These are phyloP conservation scores for Didymella segeticola DNA, from an alignment of 2,329 filamentous ascomycete species.

Conservation along the genomic window DNA sequence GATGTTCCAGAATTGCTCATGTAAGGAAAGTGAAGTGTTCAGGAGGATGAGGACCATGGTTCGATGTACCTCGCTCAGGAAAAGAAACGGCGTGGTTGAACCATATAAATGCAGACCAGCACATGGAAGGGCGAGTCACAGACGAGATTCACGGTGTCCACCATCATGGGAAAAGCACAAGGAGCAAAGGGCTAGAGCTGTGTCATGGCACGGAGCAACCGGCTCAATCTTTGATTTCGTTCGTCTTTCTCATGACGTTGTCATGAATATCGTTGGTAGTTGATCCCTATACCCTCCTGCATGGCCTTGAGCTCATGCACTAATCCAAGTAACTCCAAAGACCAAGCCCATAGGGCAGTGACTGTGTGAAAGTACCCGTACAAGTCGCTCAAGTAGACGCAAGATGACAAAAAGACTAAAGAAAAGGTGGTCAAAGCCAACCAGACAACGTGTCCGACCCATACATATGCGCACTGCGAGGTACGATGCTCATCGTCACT, in stretches of 20 bases:
- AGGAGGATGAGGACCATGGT: too few relatives aligned
- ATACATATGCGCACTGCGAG: background rate
- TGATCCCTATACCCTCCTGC: background rate
- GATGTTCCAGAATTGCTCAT: too few relatives aligned
- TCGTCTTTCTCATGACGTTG: conserved; percentile 11
- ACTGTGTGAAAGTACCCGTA: conserved; percentile 22
- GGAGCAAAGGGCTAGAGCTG: background rate
- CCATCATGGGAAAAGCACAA: too few relatives aligned
- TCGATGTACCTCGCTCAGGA: too few relatives aligned
- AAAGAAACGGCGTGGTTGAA: too few relatives aligned
- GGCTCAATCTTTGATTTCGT: conserved; percentile 5
- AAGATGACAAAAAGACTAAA: conserved; percentile 11
- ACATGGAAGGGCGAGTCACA: too few relatives aligned
- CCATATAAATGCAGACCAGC: too few relatives aligned
- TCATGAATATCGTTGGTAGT: conserved; percentile 6
- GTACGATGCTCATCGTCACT: too few relatives aligned
- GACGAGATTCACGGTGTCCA: too few relatives aligned
- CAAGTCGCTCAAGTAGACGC: conserved; percentile 24
- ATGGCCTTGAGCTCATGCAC: conserved; percentile 12
- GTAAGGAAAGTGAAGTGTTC: too few relatives aligned
- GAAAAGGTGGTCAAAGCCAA: conserved; percentile 2
- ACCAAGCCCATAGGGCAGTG: conserved; percentile 20
- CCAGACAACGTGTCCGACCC: background rate
- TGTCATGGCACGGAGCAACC: background rate
- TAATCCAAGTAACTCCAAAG: conserved; percentile 17